Evolutionary conservation across 176 grass and related monocot species (phyloP).

Genomic region (Aegilops longissima): DNA sequence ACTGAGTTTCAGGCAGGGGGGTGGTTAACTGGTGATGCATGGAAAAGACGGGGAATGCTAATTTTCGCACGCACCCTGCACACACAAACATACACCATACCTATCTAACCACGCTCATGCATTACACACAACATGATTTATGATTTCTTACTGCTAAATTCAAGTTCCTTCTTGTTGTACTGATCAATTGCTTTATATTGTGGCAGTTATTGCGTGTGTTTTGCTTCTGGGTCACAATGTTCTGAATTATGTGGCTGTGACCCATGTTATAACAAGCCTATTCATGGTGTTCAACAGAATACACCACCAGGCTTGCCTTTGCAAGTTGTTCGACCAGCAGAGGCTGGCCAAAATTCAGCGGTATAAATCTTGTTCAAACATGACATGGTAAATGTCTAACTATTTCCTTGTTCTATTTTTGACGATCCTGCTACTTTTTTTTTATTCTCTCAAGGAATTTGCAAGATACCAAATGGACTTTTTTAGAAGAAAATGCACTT

Average conservation of each 20-base stretch:
- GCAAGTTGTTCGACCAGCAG: conserved; percentile 35
- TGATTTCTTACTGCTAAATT: conserved; percentile 11
- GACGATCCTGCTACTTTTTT: background rate
- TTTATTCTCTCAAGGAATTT: conserved; percentile 33
- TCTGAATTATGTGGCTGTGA: conserved; percentile 61
- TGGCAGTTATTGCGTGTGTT: conserved; percentile 60
- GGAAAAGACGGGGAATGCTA: conserved; percentile 1
- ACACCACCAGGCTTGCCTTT: conserved; percentile 29
- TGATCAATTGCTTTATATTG: conserved; percentile 1
- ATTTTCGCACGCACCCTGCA: background rate
- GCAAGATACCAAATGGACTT: conserved; percentile 47
- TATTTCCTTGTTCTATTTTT: background rate
- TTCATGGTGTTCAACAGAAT: conserved; percentile 27
- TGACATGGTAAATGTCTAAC: background rate
- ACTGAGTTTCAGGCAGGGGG: background rate
- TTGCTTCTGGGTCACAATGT: conserved; percentile 52
- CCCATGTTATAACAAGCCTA: conserved; percentile 48
- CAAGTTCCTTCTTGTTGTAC: conserved; percentile 14
- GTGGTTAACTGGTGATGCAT: background rate
- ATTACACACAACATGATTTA: background rate
- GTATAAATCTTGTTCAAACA: conserved; percentile 42
- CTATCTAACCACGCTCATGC: background rate
- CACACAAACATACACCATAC: background rate
- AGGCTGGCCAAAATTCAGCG: conserved; percentile 33
- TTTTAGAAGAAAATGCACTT: conserved; percentile 57